Percentiles rank a stretch among this genome's conserved stretches.
Conservation (phyloP, 1,284 basidiomycete genomes). For the Ceraceosorus guamensis region DNA sequence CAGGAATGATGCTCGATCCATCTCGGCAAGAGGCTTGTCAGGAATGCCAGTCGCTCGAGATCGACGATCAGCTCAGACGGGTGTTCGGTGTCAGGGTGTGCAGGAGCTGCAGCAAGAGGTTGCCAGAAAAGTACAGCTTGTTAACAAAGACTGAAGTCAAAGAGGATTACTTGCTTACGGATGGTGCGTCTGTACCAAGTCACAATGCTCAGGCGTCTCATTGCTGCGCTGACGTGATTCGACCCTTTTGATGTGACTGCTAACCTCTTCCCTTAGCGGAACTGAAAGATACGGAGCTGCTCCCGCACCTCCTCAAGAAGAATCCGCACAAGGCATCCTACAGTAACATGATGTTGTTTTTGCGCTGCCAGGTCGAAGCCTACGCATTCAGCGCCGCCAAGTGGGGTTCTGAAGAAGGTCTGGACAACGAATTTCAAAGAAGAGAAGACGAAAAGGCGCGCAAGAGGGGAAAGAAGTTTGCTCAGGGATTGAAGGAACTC, state of each 20-base stretch:
- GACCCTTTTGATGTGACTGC: constrained; percentile 7
- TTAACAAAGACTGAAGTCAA: constrained; percentile 99
- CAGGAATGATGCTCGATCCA: constrained; percentile 35
- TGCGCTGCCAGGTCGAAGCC: constrained; percentile 86
- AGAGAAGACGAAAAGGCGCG: constrained; percentile 76
- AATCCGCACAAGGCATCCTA: constrained; percentile 96
- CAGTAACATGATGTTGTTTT: constrained; percentile 98
- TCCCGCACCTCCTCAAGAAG: constrained; percentile 88
- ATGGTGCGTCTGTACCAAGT: constrained; percentile 52
- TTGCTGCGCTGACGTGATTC: too few species aligned
- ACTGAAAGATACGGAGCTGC: constrained; percentile 77
- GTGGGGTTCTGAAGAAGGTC: constrained; percentile 85
- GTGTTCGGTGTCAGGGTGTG: constrained; percentile 64
- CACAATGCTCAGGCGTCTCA: too few species aligned
- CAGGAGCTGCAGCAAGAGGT: constrained; percentile 71
- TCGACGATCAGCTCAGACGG: constrained; percentile 31
- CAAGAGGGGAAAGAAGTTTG: constrained; percentile 76
- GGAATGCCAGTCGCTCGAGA: constrained; percentile 33
- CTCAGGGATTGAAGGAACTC: constrained; percentile 32
- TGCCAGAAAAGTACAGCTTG: constrained; percentile 75
- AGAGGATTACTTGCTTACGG: constrained; percentile 56
- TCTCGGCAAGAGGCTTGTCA: constrained; percentile 26
- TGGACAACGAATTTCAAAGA: constrained; percentile 80
- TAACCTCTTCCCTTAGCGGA: constrained; percentile 92
- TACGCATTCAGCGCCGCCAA: constrained; percentile 81